Conservation (phyloP, 805 yeast genomes). For the Wickerhamomyces xylosicus region DNA sequence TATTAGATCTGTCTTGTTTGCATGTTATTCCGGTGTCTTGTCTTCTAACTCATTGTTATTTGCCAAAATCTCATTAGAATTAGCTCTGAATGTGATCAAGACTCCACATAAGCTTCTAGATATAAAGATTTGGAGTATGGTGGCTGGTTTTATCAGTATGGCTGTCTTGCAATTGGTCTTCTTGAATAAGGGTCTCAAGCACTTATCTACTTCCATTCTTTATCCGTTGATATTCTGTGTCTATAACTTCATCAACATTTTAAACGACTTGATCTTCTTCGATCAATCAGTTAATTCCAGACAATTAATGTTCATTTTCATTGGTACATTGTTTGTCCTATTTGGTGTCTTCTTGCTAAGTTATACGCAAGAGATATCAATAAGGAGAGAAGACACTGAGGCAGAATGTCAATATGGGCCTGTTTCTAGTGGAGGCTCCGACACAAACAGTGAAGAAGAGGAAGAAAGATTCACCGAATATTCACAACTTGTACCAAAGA, state of each 20-base stretch:
- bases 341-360: conserved; percentile 61
- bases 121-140: conserved; percentile 37
- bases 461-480: neutral
- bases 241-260: conserved; percentile 59
- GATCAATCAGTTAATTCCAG: conserved; percentile 31
- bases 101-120: conserved; percentile 26
- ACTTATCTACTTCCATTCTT: conserved; percentile 63
- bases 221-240: conserved; percentile 83
- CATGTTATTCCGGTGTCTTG: conserved; percentile 61
- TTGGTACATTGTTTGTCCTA: conserved; percentile 33
- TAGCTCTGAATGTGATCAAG: conserved; percentile 36
- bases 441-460: neutral
- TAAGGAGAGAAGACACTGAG: neutral
- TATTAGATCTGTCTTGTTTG: conserved; percentile 51
- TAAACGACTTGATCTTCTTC: conserved; percentile 54
- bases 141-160: conserved; percentile 43
- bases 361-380: conserved; percentile 1
- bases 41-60: conserved; percentile 79
- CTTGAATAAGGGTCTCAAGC: conserved; percentile 62
- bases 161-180: conserved; percentile 66
- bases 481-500: neutral
- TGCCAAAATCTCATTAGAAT: conserved; percentile 78
- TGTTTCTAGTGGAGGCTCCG: neutral
- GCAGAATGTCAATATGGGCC: neutral
- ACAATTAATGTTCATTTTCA: conserved; percentile 33